Evolutionary conservation across 306 rosid genomes (phyloP), one percentile per base, ranked within the genome.

Genomic region (Crotalaria pallida): DNA sequence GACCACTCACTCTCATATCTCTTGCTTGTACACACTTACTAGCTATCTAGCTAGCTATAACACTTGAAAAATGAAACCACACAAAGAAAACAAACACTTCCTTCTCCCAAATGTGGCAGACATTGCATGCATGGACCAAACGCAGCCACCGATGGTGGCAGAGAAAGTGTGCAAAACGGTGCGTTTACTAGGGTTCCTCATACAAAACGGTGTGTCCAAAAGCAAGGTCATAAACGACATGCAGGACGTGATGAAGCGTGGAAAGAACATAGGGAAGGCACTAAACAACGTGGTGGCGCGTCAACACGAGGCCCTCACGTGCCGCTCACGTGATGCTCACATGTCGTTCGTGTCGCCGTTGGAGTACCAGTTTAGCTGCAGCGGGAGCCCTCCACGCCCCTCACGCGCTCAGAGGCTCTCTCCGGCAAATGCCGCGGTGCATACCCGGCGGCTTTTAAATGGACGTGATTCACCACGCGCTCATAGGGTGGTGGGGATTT

Each of bases 341-440:
- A 5, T 66, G 59, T 70, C 73, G 2, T 82, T 57, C n/a, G 34
- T 78, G 0, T 82, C 86, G 0, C 86, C 86, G 0, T 0, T 78
- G 65, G 86, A 78, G 52, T 78, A 82, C 67, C 86, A 82, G 73
- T 82, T 82, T 76, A 78, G 83, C 69, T 78, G 83, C 48, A 78
- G 78, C 69, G 38, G 86, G 15, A 82, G 79, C 15, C 86, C 86
- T 2, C 83, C 86, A 2, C 80, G 86, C 2, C 49, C 21, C 0
- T 60, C 75, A 19, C 71, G 47, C 3, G 44, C 58, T 1, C 29
- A 74, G 67, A 77, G 21, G 63, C 57, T 53, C n/a, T 77, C 85
- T 33, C 80, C 85, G 5, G 9, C 29, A 3, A 1, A n/a, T n/a
- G n/a, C 48, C 27, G 9, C 45, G 2, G 31, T 8, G 10, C 21